Base-by-base conservation (phyloP, 1,139 yeast species). In the Yamadazyma dendronema region DNA sequence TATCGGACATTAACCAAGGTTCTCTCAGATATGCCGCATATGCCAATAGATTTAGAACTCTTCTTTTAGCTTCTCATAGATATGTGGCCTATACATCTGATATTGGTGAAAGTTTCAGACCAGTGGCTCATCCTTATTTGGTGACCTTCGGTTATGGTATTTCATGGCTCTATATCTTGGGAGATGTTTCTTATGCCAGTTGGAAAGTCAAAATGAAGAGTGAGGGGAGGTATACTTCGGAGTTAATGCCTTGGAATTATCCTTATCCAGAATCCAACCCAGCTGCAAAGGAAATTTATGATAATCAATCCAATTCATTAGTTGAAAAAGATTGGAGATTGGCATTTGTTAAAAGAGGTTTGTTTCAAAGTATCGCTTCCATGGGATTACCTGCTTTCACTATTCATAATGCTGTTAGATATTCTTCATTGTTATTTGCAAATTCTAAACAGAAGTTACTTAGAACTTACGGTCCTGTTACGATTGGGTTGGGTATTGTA, bases 311-410 rank as follows among this genome's bases (percentile, higher is more conserved):
- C 40, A 52, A 53, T 8, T 50, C 53, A 39, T 48, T 60, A 22
- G 68, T 69, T 32, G 75, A 72, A 40, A 54, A 69, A 16, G 89
- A 83, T 54, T 85, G 90, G 89, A 72, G 75, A 49, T 47, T 80
- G 36, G 77, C 72, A 4, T 84, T 78, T 8, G 54, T 82, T 35
- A 82, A 86, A 57, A 72, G 95, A 55, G 90, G 86, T 5, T 53
- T 85, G 28, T 86, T 86, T 66, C 95, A 86, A 59, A 72, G 85
- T 46, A 66, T 86, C 47, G 95, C 95, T 2, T 80, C 88, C 28
- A 86, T 86, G 95, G 94, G 87, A 10, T 70, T 86, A 36, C 95
- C 95, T 4, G 95, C 95, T 2, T 80, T 85, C 57, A 86, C 95
- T 4, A 86, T 86, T 52, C 95, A 86, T 57, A 72, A 84, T 9